Base-by-base conservation (phyloP, 1,139 yeast genomes). In the Candida glucosophila region DNA sequence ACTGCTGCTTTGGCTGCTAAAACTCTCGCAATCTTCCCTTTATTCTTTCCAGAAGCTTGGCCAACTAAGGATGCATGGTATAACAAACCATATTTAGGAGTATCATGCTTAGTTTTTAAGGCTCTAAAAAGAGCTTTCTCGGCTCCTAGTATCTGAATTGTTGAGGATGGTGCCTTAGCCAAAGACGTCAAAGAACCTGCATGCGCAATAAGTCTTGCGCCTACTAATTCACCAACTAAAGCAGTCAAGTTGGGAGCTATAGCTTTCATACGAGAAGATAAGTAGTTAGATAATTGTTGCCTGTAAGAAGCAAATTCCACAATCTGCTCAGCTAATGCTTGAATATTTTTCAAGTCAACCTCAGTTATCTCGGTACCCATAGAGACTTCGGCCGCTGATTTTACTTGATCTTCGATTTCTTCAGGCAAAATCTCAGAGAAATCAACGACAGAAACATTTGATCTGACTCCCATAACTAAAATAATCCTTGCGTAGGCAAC, bases 311-410 rank as follows among this genome's bases (percentile, higher is more conserved):
- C 77, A 55, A 92, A 74, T 40, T 85, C 83, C 33, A 85, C 94
- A 32, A 90, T 94, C 62, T 95, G 86, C 52, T 83, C 79, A 37
- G 98, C 99, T 51, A 92, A 85, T 24, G 90, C 75, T 45, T 77
- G 64, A 36, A 92, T 90, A 53, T 90, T 90, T 41, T 74, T 77
- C 76, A 92, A 80, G 60, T 90, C 98, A 49, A 79, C 74, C 48
- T 83, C 95, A 36, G 95, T 80, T 43, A 90, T 77, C 60, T 90
- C 99, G 58, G 92, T 95, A 57, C 99, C 98, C 99, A 92, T 90
- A 25, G 97, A 88, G 47, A 90, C 83, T 66, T 86, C 83, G 41
- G 97, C 97, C 35, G 90, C 86, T 41, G 77, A 63, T 61, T 83
- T 85, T 40, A 73, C 76, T 47, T 71, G 76, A 45, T 77, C 82